Percentiles rank a stretch among this genome's conserved stretches.
phyloP scores from a whole-genome alignment of 805 yeast species.

The Pichia rugopelliculosa region DNA sequence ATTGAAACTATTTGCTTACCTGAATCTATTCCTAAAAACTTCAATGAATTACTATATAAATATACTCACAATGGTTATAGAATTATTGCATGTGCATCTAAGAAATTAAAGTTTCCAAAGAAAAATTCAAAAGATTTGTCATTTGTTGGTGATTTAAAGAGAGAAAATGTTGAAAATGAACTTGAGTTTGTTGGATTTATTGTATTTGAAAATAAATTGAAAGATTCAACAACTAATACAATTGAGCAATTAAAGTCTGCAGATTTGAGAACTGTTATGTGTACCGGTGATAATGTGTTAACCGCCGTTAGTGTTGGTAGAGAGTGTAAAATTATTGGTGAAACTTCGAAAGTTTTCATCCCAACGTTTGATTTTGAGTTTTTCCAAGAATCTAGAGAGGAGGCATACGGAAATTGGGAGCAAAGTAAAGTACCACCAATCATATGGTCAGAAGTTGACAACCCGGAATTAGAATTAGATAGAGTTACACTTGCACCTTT shows the following conservation, averaged over 20 bases:
- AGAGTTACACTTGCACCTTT: slow-evolving; percentile 51
- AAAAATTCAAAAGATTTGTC: slow-evolving; percentile 33
- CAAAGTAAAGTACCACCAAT: slow-evolving; percentile 24
- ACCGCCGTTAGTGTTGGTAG: slow-evolving; percentile 92
- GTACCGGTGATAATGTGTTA: slow-evolving; percentile 93
- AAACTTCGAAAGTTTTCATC: slow-evolving; percentile 43
- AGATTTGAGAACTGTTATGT: slow-evolving; percentile 79
- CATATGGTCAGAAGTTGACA: slow-evolving; percentile 64
- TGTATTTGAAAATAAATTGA: slow-evolving; percentile 85
- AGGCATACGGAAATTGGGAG: slow-evolving; percentile 5
- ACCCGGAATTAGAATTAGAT: slow-evolving; percentile 53
- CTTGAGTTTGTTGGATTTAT: slow-evolving; percentile 81
- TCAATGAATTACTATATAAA: slow-evolving; percentile 62
- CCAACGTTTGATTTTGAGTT: slow-evolving; percentile 46
- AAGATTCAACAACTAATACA: slow-evolving; percentile 56
- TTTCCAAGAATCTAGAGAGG: slow-evolving; percentile 1
- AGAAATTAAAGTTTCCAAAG: slow-evolving; percentile 24
- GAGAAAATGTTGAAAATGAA: slow-evolving; percentile 64
- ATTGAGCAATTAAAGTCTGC: slow-evolving; percentile 58
- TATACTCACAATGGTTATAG: slow-evolving; percentile 94
- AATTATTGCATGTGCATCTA: slow-evolving; percentile 86
- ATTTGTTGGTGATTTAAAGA: slow-evolving; percentile 40
- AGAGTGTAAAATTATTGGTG: slow-evolving; percentile 63
- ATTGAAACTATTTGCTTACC: slow-evolving; percentile 71
- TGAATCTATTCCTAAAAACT: slow-evolving; percentile 65